phyloP scores from a whole-genome alignment of 164 flowering plant genomes.

The Umbilicus rupestris region DNA sequence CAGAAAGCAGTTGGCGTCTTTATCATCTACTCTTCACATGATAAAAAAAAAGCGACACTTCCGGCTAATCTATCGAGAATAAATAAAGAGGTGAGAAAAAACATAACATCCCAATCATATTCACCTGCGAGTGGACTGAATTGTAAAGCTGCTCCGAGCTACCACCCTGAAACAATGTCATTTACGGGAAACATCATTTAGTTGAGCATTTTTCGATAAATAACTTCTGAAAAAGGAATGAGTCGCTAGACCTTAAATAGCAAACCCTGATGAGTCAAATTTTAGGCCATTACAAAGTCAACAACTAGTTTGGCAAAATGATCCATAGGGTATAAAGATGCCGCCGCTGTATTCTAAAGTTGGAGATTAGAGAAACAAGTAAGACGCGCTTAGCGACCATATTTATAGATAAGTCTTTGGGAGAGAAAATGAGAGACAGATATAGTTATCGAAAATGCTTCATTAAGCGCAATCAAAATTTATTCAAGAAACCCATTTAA shows the following conservation, averaged over 20 bases:
- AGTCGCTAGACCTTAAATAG: too few species aligned
- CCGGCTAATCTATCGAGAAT: not conserved
- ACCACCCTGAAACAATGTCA: slow-evolving; percentile 58
- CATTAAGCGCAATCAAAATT: not conserved
- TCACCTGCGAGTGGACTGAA: slow-evolving; percentile 92
- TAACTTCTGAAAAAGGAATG: too few species aligned
- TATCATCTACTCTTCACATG: not conserved
- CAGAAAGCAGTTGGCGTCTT: not conserved
- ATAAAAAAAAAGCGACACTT: not conserved
- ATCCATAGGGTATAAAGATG: too few species aligned
- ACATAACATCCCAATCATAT: slow-evolving; percentile 14
- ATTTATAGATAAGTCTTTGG: too few species aligned
- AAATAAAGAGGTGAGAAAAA: not conserved
- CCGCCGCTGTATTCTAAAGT: too few species aligned
- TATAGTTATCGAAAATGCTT: not conserved
- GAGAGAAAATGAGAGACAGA: too few species aligned
- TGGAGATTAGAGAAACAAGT: too few species aligned
- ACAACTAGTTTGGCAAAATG: too few species aligned
- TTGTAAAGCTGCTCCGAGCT: slow-evolving; percentile 69
- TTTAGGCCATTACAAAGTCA: too few species aligned
- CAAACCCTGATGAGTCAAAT: too few species aligned
- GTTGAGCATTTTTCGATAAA: too few species aligned
- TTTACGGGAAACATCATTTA: not conserved
- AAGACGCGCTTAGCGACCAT: too few species aligned
- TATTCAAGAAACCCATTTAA: not conserved